Evolutionary conservation across 1,284 basidiomycete genomes (phyloP), one percentile per base, ranked within the genome.

Genomic region (Malassezia nana): DNA sequence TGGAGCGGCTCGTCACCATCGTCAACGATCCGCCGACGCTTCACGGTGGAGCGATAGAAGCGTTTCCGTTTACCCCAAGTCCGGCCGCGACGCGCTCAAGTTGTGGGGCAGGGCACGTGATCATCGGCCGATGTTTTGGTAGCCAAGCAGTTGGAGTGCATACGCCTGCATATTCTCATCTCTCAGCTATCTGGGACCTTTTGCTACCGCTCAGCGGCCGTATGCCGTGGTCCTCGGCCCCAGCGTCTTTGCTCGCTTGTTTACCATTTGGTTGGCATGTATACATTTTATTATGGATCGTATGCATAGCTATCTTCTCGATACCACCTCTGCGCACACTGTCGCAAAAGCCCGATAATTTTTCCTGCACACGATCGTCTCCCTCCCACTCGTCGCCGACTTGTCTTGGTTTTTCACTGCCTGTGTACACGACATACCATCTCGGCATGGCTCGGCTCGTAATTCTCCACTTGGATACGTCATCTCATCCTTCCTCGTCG

Each of bases 91-190:
- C 12, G 45, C 30, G 26, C 45, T 22, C 32, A 47, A 35, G 24
- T 26, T 24, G 43, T 45, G 46, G 30, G 20, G 32, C 32, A 20
- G 2, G 20, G 24, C 47, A 41, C 47, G 35, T 49, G 47, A 39
- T 30, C 18, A 25, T 39, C 47, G 39, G 47, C 47, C 47, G 38
- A 49, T 42, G 40, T 25, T 42, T 25, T 42, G 15, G 40, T 6
- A 9, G 35, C 35, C 35, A 38, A 38, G 35, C n/a, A n/a, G 33
- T 20, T 18, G 16, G 16, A 20, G 12, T 38, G 35, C 35, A 38
- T 38, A 9, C 18, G 35, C 35, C 35, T 38, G 35, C 35, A 38
- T 38, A 13, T 7, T 2, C 32, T 33, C 32, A 3, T 31, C 18
- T 20, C 35, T 9, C 20, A 38, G 18, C 35, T 18, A 18, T 18